phyloP scores from a whole-genome alignment of 2,329 filamentous ascomycete genomes.

The Penicillium sp. region DNA sequence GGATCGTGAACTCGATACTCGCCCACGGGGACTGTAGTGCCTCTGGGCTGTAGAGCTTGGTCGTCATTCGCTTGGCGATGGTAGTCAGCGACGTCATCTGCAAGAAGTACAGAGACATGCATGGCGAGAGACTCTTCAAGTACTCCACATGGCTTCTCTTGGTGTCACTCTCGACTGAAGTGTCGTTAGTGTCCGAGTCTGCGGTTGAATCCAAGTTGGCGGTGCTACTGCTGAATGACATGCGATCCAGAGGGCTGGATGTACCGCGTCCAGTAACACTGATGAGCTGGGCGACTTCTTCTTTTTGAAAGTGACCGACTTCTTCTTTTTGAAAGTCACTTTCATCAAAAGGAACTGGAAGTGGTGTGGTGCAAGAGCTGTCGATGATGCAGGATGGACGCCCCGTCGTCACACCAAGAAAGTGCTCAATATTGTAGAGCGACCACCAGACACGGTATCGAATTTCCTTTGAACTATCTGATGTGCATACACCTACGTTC shows the following conservation, averaged over 20 bases:
- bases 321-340: conserved; percentile 41
- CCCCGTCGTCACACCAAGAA: conserved; percentile 48
- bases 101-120: conserved; percentile 45
- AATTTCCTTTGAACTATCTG: conserved; percentile 46
- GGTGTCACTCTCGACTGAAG: conserved; percentile 15
- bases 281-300: conserved; percentile 29
- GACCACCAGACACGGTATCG: conserved; percentile 51
- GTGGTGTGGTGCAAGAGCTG: conserved; percentile 44
- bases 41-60: conserved; percentile 44
- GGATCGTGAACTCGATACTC: conserved; percentile 42
- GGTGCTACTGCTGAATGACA: conserved; percentile 24
- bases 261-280: conserved; percentile 26
- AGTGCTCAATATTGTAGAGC: conserved; percentile 46
- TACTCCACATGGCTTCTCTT: conserved; percentile 35
- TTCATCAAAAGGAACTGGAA: conserved; percentile 47
- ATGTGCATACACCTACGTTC: conserved; percentile 40
- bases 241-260: conserved; percentile 24
- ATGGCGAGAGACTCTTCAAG: conserved; percentile 40
- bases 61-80: conserved; percentile 41
- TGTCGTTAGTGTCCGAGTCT: conserved; percentile 26
- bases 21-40: conserved; percentile 40
- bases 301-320: conserved; percentile 40
- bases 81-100: conserved; percentile 41
- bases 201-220: conserved; percentile 24
- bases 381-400: conserved; percentile 47